Conservation (phyloP, 257 asterid genomes). For the Prunella vulgaris region DNA sequence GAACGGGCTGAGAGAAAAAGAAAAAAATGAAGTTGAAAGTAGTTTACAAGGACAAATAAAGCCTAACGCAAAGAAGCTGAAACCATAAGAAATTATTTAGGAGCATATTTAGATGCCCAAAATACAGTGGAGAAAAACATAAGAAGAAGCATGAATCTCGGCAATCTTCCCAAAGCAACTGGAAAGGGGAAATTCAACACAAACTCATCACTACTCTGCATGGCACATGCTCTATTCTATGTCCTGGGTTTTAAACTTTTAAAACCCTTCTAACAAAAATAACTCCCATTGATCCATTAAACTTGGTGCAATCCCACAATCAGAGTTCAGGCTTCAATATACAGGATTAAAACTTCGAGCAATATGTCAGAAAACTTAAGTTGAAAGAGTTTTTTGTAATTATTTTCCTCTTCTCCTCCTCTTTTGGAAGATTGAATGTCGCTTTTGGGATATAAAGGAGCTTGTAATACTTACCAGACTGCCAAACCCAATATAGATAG, state of each 20-base stretch:
- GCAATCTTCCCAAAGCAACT: not conserved
- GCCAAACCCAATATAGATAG: conserved; percentile 80
- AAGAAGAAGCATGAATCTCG: not conserved
- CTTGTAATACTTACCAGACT: conserved; percentile 65
- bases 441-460: conserved; percentile 3
- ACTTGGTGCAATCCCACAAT: not conserved
- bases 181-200: not conserved
- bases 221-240: not conserved
- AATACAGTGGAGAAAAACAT: not conserved
- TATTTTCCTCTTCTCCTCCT: not conserved
- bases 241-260: not conserved
- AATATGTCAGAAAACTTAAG: not conserved
- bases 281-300: not conserved
- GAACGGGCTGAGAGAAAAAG: conserved; percentile 71
- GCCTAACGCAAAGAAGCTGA: conserved; percentile 11
- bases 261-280: conserved; percentile 5
- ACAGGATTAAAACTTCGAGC: not conserved
- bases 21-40: conserved; percentile 9
- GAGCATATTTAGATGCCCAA: not conserved
- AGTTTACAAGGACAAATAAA: not conserved
- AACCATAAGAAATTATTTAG: not conserved
- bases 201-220: not conserved
- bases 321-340: not conserved
- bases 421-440: conserved; percentile 8
- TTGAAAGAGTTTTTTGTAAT: not conserved